Conservation (phyloP, 1,284 basidiomycete genomes). For the Gomphus bonarii region DNA sequence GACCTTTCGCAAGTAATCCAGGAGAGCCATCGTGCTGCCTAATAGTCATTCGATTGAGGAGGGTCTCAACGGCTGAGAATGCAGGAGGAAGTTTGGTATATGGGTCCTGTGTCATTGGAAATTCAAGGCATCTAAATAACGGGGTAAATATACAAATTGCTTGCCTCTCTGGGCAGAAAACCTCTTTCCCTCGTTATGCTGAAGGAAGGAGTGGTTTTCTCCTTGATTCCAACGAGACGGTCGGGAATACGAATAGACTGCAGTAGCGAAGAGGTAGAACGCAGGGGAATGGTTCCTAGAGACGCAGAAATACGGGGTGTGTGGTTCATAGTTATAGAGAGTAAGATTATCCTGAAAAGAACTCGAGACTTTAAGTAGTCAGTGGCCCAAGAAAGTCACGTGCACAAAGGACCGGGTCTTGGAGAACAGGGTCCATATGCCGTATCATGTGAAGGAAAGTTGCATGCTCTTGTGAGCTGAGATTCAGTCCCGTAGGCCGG, state of each 20-base stretch:
- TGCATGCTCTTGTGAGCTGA: too few species aligned
- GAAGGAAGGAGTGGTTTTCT: constrained; percentile 4
- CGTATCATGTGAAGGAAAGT: background rate
- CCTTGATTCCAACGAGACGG: background rate
- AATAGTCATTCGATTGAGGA: constrained; percentile 21
- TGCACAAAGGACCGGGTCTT: background rate
- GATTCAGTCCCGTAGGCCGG: too few species aligned
- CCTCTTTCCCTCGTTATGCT: constrained; percentile 10
- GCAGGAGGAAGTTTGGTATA: constrained; percentile 16
- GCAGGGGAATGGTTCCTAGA: background rate
- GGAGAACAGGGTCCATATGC: background rate
- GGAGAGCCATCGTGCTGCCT: constrained; percentile 9
- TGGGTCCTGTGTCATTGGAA: constrained; percentile 16
- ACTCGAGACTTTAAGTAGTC: background rate
- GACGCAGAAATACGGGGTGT: background rate
- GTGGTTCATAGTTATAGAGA: background rate
- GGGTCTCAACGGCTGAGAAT: constrained; percentile 18
- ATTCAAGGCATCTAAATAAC: background rate
- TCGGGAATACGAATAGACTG: constrained; percentile 6
- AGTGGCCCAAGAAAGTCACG: background rate
- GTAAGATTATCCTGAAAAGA: background rate
- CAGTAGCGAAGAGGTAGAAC: background rate
- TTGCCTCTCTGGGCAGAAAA: constrained; percentile 8
- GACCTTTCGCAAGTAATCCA: constrained; percentile 5
- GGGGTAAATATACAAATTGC: background rate